A percentile compares a stretch with the other conserved stretches of the same genome.
These are phyloP conservation scores for Jacaranda copaia DNA, from an alignment of 257 asterid species.

Conservation along the genomic window DNA sequence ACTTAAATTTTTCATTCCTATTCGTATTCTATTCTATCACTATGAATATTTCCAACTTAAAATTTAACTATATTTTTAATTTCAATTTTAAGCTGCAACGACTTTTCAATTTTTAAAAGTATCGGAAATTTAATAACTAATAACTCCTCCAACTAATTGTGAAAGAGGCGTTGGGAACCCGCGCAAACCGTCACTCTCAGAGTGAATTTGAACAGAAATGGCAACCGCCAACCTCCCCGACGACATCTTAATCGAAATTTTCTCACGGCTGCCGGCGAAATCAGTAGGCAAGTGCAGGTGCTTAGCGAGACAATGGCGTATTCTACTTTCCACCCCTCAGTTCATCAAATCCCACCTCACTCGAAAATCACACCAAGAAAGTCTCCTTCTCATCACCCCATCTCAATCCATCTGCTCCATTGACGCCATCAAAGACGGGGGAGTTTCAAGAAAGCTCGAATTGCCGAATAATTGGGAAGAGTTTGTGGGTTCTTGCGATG, in stretches of 20 bases:
- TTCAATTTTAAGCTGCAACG: no score
- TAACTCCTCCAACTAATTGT: no score
- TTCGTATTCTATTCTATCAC: no score
- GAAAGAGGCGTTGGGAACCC: no score
- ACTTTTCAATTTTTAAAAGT: no score
- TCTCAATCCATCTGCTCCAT: not conserved
- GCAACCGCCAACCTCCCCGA: not conserved
- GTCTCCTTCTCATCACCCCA: constrained; percentile 22
- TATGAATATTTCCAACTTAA: no score
- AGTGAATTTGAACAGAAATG: not conserved
- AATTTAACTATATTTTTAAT: no score
- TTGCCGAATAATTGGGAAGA: not conserved
- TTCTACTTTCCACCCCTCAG: constrained; percentile 13
- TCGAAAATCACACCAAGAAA: constrained; percentile 11
- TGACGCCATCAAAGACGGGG: not conserved
- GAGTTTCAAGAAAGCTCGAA: not conserved
- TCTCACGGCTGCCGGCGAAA: constrained; percentile 33
- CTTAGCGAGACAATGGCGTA: constrained; percentile 34
- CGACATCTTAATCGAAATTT: constrained; percentile 32
- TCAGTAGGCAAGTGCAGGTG: constrained; percentile 41
- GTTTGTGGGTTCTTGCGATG: constrained; percentile 36
- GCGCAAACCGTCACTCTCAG: no score
- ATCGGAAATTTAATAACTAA: no score
- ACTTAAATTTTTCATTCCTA: no score
- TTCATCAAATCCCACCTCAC: constrained; percentile 34